Base-by-base conservation (phyloP, 305 asterid species). In the Ilex paraguariensis region DNA sequence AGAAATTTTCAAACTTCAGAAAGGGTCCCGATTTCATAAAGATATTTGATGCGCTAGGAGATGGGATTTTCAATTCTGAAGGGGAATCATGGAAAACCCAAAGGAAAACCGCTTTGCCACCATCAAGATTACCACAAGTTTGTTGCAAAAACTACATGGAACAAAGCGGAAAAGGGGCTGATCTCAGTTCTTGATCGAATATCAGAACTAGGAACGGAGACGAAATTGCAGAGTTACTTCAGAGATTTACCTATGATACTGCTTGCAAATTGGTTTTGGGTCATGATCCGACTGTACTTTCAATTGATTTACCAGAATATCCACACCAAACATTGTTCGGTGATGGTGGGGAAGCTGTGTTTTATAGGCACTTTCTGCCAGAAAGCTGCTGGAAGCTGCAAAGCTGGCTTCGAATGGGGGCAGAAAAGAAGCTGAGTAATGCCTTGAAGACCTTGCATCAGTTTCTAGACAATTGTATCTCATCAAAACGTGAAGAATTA, bases 31-130 rank as follows among this genome's bases (percentile, higher is more conserved):
- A 82, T 0, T 82, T 79, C 78, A 61, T 60, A n/a, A 69, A 76
- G 62, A 79, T 73, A 5, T 82, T 82, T 65, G 79, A 79, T 13
- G 65, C 79, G 31, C 31, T 82, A 12, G 84, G 87, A 28, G 84
- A 82, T 21, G 87, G 87, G 36, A 79, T 82, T n/a, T 79, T 82
- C 81, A 79, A 79, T 45, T 79, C 79, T 14, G 84, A 82, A 49
- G 76, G 65, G 45, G 73, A 74, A 2, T 12, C 73, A 36, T 82
- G 88, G 88, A 84, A 82, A 39, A 44, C 77, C 58, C 88, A 82
- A 63, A 60, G 88, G 64, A 65, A 68, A 52, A 73, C 75, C 0
- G 80, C 88, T 0, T 73, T 67, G 40, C 65, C 64, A 60, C n/a
- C 49, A 70, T 30, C 7, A 63, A 61, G 30, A 44, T 44, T 79